Evolutionary conservation across 306 rosid genomes (phyloP).

Genomic region (Rosa lucieae): DNA sequence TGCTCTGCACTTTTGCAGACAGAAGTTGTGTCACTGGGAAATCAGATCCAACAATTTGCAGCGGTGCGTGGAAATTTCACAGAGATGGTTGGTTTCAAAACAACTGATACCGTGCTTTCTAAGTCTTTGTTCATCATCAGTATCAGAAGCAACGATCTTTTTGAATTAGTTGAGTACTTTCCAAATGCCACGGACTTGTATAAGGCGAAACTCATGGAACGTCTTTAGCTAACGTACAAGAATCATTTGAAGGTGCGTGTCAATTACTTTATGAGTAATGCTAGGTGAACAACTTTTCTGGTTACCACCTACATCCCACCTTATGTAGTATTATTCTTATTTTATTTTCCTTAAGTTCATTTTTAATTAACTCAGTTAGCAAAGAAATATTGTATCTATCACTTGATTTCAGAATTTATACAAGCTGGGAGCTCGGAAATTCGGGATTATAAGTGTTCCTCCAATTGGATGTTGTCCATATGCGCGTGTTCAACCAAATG

Average conservation of each 20-base stretch:
- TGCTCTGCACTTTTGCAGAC: slow-evolving; percentile 23
- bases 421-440: slow-evolving; percentile 48
- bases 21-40: slow-evolving; percentile 31
- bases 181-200: not conserved
- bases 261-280: not conserved
- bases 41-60: slow-evolving; percentile 49
- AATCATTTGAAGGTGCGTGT: slow-evolving; percentile 33
- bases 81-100: slow-evolving; percentile 14
- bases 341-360: not conserved
- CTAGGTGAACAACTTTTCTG: too few relatives aligned
- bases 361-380: not conserved
- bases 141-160: slow-evolving; percentile 45
- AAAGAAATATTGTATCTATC: not conserved
- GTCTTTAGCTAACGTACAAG: slow-evolving; percentile 19
- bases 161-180: slow-evolving; percentile 2
- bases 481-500: not conserved
- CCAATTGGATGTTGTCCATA: slow-evolving; percentile 52
- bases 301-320: too few relatives aligned
- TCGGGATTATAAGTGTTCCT: slow-evolving; percentile 44
- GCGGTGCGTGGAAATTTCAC: slow-evolving; percentile 20
- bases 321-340: not conserved
- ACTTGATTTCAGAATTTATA: slow-evolving; percentile 32
- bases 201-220: not conserved
- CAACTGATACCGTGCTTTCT: slow-evolving; percentile 21
- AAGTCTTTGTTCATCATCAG: slow-evolving; percentile 47